phyloP scores from a whole-genome alignment of 768 basidiomycete species.

The Pleurotus tuber-regium region DNA sequence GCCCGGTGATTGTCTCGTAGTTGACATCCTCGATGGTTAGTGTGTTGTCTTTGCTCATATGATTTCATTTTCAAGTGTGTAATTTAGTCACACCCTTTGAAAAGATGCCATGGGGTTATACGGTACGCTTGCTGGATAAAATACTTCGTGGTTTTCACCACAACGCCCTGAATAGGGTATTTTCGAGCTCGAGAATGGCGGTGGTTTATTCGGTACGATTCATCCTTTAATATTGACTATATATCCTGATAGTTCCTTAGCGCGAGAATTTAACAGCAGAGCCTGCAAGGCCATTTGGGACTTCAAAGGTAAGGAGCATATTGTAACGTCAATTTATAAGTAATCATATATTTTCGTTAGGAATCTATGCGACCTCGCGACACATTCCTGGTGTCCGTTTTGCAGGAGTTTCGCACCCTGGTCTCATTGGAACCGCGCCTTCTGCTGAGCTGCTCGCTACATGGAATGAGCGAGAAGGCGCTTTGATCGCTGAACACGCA shows the following conservation, averaged over 20 bases:
- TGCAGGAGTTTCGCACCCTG: conserved; percentile 75
- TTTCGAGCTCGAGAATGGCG: conserved; percentile 72
- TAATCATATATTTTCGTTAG: conserved; percentile 27
- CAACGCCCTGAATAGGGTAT: conserved; percentile 54
- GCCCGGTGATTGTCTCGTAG: conserved; percentile 76
- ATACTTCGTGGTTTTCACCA: not conserved
- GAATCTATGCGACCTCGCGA: conserved; percentile 69
- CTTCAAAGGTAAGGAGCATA: conserved; percentile 46
- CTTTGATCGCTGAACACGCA: conserved; percentile 52
- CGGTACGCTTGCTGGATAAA: conserved; percentile 32
- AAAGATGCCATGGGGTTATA: conserved; percentile 82
- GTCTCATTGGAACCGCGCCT: conserved; percentile 75
- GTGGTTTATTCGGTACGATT: conserved; percentile 60
- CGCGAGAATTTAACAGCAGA: conserved; percentile 64
- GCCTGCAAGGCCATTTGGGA: conserved; percentile 85
- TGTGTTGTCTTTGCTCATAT: not conserved
- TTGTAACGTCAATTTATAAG: not conserved
- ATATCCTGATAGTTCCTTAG: conserved; percentile 24
- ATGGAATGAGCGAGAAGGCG: conserved; percentile 74
- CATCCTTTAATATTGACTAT: not conserved
- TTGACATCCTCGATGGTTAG: conserved; percentile 76
- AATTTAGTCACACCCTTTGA: conserved; percentile 59
- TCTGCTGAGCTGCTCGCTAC: conserved; percentile 67
- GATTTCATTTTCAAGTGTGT: not conserved
- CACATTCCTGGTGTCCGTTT: conserved; percentile 81